These are phyloP conservation scores for Phylloporus sp. DNA, from an alignment of 768 basidiomycete species.

Conservation along the genomic window DNA sequence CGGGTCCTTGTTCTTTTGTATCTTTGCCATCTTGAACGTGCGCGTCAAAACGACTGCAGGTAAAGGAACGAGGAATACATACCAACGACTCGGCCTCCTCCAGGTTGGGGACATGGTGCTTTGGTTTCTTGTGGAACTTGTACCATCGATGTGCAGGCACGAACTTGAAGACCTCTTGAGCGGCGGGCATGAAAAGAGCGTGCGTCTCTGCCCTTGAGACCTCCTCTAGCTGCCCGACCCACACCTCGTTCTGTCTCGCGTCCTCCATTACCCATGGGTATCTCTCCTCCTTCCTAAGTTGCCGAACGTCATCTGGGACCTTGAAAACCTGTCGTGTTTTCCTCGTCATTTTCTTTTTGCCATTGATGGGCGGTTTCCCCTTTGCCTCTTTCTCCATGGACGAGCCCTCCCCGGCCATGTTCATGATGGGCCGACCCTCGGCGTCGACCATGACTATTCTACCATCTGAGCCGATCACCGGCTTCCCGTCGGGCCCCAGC, in stretches of 20 bases:
- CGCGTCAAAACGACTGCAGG: background rate
- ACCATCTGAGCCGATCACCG: slow-evolving; percentile 73
- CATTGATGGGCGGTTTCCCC: slow-evolving; percentile 40
- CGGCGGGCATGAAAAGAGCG: slow-evolving; percentile 81
- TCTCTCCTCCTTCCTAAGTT: slow-evolving; percentile 78
- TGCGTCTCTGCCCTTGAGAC: slow-evolving; percentile 63
- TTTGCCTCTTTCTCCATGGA: slow-evolving; percentile 36
- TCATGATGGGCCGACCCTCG: slow-evolving; percentile 64
- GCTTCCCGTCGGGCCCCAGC: slow-evolving; percentile 80
- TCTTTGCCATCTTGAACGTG: slow-evolving; percentile 31
- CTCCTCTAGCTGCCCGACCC: slow-evolving; percentile 82
- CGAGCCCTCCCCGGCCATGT: slow-evolving; percentile 27
- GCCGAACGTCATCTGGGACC: slow-evolving; percentile 71
- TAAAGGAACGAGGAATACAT: slow-evolving; percentile 23
- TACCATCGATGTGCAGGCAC: slow-evolving; percentile 88
- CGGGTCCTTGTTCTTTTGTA: slow-evolving; percentile 71
- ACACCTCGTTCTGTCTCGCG: slow-evolving; percentile 60
- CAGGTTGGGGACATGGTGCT: slow-evolving; percentile 62
- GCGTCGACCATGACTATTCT: slow-evolving; percentile 77
- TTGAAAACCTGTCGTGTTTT: slow-evolving; percentile 80
- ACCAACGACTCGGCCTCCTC: slow-evolving; percentile 67
- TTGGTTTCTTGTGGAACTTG: slow-evolving; percentile 84
- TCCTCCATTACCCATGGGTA: slow-evolving; percentile 94
- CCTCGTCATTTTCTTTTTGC: slow-evolving; percentile 74
- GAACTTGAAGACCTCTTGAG: slow-evolving; percentile 80